These are phyloP conservation scores for Phytophthora idaei DNA, from an alignment of 352 stramenopile species.

Conservation along the genomic window DNA sequence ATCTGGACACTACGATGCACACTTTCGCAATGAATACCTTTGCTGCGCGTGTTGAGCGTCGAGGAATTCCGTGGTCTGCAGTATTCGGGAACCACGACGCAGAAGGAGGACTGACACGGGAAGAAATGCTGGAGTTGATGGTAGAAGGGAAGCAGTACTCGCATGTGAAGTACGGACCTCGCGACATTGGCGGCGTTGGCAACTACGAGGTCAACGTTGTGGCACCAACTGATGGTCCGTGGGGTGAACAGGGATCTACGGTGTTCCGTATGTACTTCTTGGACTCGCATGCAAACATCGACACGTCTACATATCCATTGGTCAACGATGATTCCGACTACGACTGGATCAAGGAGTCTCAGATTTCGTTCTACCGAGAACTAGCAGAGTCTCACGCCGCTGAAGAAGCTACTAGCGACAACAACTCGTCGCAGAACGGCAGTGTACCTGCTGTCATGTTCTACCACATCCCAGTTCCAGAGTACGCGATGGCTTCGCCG, in stretches of 20 bases:
- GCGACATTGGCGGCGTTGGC: slow-evolving; percentile 54
- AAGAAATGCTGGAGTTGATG: slow-evolving; percentile 48
- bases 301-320: slow-evolving; percentile 35
- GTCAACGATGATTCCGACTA: slow-evolving; percentile 35
- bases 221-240: slow-evolving; percentile 42
- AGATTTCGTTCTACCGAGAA: slow-evolving; percentile 50
- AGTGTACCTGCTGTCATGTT: slow-evolving; percentile 57
- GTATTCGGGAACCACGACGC: slow-evolving; percentile 77
- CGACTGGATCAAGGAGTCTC: slow-evolving; percentile 56
- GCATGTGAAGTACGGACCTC: slow-evolving; percentile 55
- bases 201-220: slow-evolving; percentile 69
- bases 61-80: slow-evolving; percentile 57
- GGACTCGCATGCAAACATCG: slow-evolving; percentile 49
- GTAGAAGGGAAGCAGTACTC: slow-evolving; percentile 42
- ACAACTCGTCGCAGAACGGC: slow-evolving; percentile 12
- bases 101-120: slow-evolving; percentile 44
- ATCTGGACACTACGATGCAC: slow-evolving; percentile 27
- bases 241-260: slow-evolving; percentile 35
- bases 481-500: slow-evolving; percentile 44
- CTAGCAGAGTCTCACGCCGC: slow-evolving; percentile 33
- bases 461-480: slow-evolving; percentile 66
- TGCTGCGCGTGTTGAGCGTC: slow-evolving; percentile 39
- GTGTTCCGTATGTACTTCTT: slow-evolving; percentile 81
- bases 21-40: slow-evolving; percentile 44
- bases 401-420: slow-evolving; percentile 8